Percentiles rank a stretch among this genome's conserved stretches.
Conservation (phyloP, 805 yeast species). For the Yamadazyma takamatsuzukensis region DNA sequence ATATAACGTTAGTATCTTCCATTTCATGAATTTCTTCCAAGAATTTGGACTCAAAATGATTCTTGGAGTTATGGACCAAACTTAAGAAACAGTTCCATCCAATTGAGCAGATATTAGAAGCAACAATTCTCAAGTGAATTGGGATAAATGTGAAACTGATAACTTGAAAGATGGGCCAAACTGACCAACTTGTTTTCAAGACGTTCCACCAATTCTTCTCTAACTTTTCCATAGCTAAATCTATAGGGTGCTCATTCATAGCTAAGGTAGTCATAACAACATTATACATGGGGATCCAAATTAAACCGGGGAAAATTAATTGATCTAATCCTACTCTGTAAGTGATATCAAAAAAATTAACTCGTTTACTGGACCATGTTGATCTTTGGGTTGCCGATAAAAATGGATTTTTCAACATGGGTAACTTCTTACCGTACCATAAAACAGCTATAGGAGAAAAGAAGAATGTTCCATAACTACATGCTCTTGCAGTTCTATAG, state of each 20-base stretch:
- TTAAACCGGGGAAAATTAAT: conserved; percentile 31
- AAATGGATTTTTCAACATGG: conserved; percentile 33
- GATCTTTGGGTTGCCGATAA: conserved; percentile 16
- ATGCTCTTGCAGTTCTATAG: conserved; percentile 32
- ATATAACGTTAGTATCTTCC: no score
- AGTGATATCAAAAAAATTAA: conserved; percentile 16
- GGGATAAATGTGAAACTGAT: conserved; percentile 37
- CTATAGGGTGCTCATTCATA: conserved; percentile 30
- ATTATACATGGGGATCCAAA: conserved; percentile 43
- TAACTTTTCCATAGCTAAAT: conserved; percentile 29
- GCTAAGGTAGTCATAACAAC: conserved; percentile 36
- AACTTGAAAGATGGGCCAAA: conserved; percentile 41
- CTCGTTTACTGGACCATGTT: conserved; percentile 9
- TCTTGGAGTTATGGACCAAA: conserved; percentile 45
- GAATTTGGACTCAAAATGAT: conserved; percentile 33
- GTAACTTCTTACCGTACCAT: conserved; percentile 38
- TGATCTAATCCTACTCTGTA: conserved; percentile 34
- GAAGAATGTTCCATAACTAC: conserved; percentile 34
- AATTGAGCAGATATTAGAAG: conserved; percentile 36
- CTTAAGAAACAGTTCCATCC: conserved; percentile 44
- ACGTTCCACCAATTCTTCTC: conserved; percentile 39
- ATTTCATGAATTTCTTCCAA: conserved; percentile 39
- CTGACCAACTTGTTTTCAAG: conserved; percentile 37
- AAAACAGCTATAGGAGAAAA: conserved; percentile 38
- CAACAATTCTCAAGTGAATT: conserved; percentile 34